Evolutionary conservation across 768 basidiomycete species (phyloP).

Genomic region (Mycena filopes): DNA sequence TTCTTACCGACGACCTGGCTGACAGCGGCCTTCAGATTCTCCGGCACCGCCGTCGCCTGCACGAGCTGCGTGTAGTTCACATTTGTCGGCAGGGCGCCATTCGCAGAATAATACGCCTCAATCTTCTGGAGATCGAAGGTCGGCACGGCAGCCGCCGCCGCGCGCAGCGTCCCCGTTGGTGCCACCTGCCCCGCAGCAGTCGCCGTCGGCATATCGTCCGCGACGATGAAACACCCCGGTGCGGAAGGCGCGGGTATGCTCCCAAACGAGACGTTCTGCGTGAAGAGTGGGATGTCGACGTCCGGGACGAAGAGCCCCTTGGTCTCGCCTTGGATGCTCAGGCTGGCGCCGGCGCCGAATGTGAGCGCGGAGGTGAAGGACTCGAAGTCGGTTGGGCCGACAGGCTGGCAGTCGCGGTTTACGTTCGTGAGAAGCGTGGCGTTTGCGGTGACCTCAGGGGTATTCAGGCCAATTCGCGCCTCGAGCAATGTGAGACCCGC

Average conservation of each 20-base stretch:
- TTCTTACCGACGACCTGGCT: no score
- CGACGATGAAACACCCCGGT: no score
- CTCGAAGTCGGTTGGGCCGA: constrained; percentile 16
- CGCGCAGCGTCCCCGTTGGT: not conserved
- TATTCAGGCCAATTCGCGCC: constrained; percentile 4
- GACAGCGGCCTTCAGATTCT: no score
- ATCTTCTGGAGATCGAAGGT: not conserved
- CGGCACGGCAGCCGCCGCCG: not conserved
- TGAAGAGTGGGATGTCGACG: no score
- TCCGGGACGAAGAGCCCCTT: no score
- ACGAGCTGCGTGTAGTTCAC: not conserved
- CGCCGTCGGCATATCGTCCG: not conserved
- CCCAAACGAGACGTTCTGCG: no score
- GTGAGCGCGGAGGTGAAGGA: constrained; percentile 11
- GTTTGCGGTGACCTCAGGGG: constrained; percentile 13
- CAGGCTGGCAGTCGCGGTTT: constrained; percentile 10
- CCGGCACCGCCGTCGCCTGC: no score
- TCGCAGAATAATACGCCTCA: not conserved
- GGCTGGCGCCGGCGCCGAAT: constrained; percentile 20
- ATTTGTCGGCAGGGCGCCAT: not conserved
- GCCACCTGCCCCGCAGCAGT: not conserved
- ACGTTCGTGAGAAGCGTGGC: constrained; percentile 3
- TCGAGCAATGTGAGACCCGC: not conserved
- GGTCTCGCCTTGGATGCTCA: constrained; percentile 2
- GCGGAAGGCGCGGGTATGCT: no score